Percentiles rank a stretch among this genome's conserved stretches.
Conservation (phyloP, 805 yeast genomes). For the Ogataea trehaloabstinens region DNA sequence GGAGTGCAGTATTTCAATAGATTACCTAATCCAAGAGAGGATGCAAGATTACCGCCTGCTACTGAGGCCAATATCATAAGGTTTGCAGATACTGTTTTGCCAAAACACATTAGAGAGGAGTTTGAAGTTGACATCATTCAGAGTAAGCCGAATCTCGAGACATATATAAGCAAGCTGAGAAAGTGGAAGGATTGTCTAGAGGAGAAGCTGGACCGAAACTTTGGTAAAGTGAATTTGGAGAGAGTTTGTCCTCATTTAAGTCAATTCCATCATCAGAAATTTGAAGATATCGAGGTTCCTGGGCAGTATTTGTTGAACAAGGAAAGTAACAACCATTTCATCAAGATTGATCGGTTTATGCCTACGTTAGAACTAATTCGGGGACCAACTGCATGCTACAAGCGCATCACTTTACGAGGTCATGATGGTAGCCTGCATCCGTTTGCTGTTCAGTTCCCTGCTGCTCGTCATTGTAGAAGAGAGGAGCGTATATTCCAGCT, state of each 20-base stretch:
- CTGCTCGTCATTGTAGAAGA: conserved; percentile 94
- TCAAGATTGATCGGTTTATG: conserved; percentile 89
- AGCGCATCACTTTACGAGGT: conserved; percentile 85
- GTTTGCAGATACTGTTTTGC: conserved; percentile 90
- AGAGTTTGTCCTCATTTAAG: conserved; percentile 91
- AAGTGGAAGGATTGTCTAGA: conserved; percentile 93
- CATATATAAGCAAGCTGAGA: conserved; percentile 77
- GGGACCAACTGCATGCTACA: conserved; percentile 87
- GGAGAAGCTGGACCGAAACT: conserved; percentile 84
- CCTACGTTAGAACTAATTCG: conserved; percentile 86
- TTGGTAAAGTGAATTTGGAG: conserved; percentile 77
- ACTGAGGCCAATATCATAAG: conserved; percentile 86
- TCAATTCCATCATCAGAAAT: conserved; percentile 97
- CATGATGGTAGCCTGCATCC: conserved; percentile 90
- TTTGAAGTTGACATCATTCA: conserved; percentile 89
- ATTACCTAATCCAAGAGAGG: conserved; percentile 81
- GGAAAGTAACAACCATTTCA: conserved; percentile 86
- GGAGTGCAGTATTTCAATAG: conserved; percentile 90
- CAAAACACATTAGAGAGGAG: conserved; percentile 82
- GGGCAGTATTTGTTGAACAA: conserved; percentile 91
- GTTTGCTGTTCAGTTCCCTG: conserved; percentile 96
- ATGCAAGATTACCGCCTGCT: conserved; percentile 83
- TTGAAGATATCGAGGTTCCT: conserved; percentile 96
- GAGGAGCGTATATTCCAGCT: conserved; percentile 93
- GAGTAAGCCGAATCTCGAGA: conserved; percentile 83